A percentile compares a stretch with the other conserved stretches of the same genome.
These are phyloP conservation scores for Scheffersomyces insectosa DNA, from an alignment of 1,139 yeast species.

Conservation along the genomic window DNA sequence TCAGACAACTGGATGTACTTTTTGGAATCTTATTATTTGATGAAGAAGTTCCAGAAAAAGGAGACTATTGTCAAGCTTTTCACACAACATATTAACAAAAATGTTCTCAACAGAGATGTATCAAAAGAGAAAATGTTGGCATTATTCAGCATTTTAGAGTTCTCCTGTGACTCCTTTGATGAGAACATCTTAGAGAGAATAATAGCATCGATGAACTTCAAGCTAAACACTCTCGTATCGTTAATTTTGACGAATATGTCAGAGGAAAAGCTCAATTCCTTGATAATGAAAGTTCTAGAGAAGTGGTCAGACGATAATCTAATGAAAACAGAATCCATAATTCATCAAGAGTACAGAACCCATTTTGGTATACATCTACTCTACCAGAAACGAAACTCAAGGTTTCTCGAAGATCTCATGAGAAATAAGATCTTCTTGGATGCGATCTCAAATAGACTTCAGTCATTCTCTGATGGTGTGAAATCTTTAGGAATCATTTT, in stretches of 20 bases:
- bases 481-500: slow-evolving; percentile 46
- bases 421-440: slow-evolving; percentile 33
- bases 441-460: slow-evolving; percentile 47
- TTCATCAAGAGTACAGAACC: slow-evolving; percentile 35
- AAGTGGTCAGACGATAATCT: slow-evolving; percentile 32
- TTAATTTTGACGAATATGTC: slow-evolving; percentile 10
- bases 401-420: slow-evolving; percentile 20
- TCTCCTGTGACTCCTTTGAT: slow-evolving; percentile 11
- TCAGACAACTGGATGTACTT: slow-evolving; percentile 21
- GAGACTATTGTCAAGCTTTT: slow-evolving; percentile 16
- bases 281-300: slow-evolving; percentile 15
- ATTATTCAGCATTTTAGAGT: slow-evolving; percentile 4
- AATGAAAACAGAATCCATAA: slow-evolving; percentile 35
- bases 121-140: slow-evolving; percentile 3
- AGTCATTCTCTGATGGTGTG: slow-evolving; percentile 41
- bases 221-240: slow-evolving; percentile 17
- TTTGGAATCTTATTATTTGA: slow-evolving; percentile 11
- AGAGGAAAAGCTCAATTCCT: slow-evolving; percentile 3
- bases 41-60: slow-evolving; percentile 31
- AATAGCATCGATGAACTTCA: slow-evolving; percentile 11
- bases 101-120: not conserved
- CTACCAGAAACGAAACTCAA: slow-evolving; percentile 17
- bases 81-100: slow-evolving; percentile 2
- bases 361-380: slow-evolving; percentile 31
- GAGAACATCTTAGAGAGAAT: slow-evolving; percentile 19